Base-by-base conservation (phyloP, 1,284 basidiomycete genomes). In the Moesziomyces parantarcticus region DNA sequence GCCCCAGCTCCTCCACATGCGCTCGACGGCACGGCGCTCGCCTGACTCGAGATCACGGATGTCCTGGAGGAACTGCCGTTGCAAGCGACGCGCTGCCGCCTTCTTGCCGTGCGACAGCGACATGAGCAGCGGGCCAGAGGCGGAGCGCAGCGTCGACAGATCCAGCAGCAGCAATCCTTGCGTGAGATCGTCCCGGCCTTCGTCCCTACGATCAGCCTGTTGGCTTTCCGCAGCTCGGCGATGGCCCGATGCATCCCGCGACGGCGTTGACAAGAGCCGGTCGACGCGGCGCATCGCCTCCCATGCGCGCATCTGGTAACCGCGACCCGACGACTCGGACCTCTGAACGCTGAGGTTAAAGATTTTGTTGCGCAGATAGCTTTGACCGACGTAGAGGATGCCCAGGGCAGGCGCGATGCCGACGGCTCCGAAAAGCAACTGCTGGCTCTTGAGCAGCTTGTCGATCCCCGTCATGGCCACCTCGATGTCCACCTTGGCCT, bases 391-490 rank as follows among this genome's bases (percentile, higher is more conserved):
- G 77, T 95, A 95, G 4, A 95, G 88, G 44, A 98, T 87, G 2
- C 90, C 89, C 20, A 98, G 85, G 0, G 92, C 91, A 1, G 95
- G 95, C 0, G 96, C 95, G 14, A 99, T 91, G 73, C 96, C 96
- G 60, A 98, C 94, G 72, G 97, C 97, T 1, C 92, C 96, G 78
- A 99, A 98, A 1, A 97, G 97, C 32, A 99, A 87, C 84, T 97
- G 93, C 85, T 99, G 96, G 3, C 92, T 94, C 77, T 91, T 92
- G 68, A 99, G 89, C 51, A 99, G 87, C 81, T 92, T 93, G 85
- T 99, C 96, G 73, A 97, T 92, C 51, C 92, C 90, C 55, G 89
- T 85, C 79, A 97, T 86, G 26, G 93, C 88, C 86, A 96, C 89
- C 76, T 94, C 92, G 54, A 98, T 89, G 84, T 99, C 96, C 60